These are phyloP conservation scores for Williopsis jadinii DNA, from an alignment of 1,139 yeast genomes.

Conservation along the genomic window DNA sequence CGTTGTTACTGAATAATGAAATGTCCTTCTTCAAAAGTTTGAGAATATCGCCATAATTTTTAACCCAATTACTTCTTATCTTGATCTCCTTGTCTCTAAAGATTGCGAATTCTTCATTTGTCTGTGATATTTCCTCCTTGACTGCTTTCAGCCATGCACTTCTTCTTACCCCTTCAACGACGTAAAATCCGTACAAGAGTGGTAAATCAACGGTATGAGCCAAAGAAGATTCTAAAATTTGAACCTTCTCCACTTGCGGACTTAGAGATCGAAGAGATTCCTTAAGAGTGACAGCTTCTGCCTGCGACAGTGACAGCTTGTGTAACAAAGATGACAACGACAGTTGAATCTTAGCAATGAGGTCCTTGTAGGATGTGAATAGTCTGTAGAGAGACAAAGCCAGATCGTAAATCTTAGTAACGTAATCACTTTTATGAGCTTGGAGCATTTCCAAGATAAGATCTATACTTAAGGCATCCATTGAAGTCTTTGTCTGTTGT, in stretches of 20 bases:
- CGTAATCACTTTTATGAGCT: conserved; percentile 25
- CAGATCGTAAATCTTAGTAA: conserved; percentile 23
- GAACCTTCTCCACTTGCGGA: conserved; percentile 20
- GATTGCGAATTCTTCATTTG: conserved; percentile 54
- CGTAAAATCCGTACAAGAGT: conserved; percentile 65
- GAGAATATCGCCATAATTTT: conserved; percentile 47
- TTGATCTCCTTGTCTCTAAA: conserved; percentile 52
- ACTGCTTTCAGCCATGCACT: conserved; percentile 58
- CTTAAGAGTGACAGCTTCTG: conserved; percentile 13
- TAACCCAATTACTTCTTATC: conserved; percentile 56
- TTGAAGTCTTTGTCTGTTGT: conserved; percentile 6
- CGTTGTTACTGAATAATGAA: conserved; percentile 21
- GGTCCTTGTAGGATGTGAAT: conserved; percentile 21
- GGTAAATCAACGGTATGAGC: conserved; percentile 69
- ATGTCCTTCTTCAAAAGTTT: conserved; percentile 26
- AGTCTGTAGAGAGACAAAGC: conserved; percentile 24
- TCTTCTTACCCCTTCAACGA: conserved; percentile 66
- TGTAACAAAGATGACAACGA: conserved; percentile 15
- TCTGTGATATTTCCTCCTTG: conserved; percentile 40
- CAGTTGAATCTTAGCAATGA: conserved; percentile 12
- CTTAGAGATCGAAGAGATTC: conserved; percentile 16
- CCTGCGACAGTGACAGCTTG: conserved; percentile 13
- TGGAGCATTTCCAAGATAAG: conserved; percentile 22
- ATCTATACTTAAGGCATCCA: conserved; percentile 20
- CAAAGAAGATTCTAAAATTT: conserved; percentile 36